Evolutionary conservation across 1,139 yeast species (phyloP), one percentile per base, ranked within the genome.

Genomic region (Wickerhamomyces sp.): DNA sequence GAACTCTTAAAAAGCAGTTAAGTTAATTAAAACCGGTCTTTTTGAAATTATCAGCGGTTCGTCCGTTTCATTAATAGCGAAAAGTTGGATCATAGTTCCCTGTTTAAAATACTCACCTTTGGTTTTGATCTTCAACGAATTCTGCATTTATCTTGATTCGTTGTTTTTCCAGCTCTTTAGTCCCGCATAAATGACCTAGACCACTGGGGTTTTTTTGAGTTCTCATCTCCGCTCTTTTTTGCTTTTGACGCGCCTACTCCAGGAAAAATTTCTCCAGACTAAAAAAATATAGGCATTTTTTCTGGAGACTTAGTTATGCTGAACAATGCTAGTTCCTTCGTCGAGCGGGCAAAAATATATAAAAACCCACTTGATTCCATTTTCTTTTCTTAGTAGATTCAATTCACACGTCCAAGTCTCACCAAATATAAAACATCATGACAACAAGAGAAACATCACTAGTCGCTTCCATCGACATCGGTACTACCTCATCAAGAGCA

Each of bases 401-500:
- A 3, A 14, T 20, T 20, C 4, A 3, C 10, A 25, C 22, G 16
- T 12, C 25, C 14, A 4, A 12, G 5, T 29, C 6, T 12, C 22
- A 3, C 17, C 17, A 30, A 31, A 21, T 10, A 19, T 5, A 8
- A 24, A 24, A n/a, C 19, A 17, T 14, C 8, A 33, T 4, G 14
- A 33, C 27, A 31, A 27, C 44, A 42, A 54, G 56, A 54, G 54
- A 52, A 32, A 44, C 47, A 6, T 40, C 46, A 34, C 64, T 81
- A 40, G 69, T 83, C 36, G 88, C 84, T 20, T 71, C 95, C 43
- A 80, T 89, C 39, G 97, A 89, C 60, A 88, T 88, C 39, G 97
- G 97, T 33, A 89, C 97, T 33, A 90, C 97, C 3, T 86, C 95
- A 18, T 86, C 96, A n/a, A 73, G 97, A 53, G 92, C 88, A 37